Conservation (phyloP, 129 eudicot species). For the Tanacetum coccineum region DNA sequence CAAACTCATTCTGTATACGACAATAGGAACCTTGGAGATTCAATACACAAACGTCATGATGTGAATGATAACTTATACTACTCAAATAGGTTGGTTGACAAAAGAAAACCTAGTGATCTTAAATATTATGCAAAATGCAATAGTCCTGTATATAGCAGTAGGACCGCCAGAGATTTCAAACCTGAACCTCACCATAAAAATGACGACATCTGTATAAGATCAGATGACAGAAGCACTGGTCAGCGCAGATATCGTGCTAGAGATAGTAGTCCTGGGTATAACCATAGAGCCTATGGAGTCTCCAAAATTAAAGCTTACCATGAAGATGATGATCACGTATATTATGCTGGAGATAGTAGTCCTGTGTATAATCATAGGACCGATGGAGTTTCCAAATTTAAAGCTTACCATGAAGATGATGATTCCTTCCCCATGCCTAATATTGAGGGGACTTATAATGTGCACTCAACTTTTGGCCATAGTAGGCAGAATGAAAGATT, state of each 20-base stretch:
- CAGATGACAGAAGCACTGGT: constrained; percentile 16
- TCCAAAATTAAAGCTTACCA: not conserved
- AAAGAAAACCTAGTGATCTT: constrained; percentile 19
- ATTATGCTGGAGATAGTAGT: constrained; percentile 12
- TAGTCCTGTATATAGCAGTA: constrained; percentile 22
- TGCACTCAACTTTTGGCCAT: constrained; percentile 22
- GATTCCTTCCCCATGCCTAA: constrained; percentile 15
- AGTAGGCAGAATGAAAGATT: constrained; percentile 23
- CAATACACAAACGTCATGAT: constrained; percentile 12
- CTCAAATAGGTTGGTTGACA: constrained; percentile 12
- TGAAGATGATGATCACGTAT: constrained; percentile 22
- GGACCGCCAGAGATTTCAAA: constrained; percentile 8
- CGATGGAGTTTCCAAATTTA: no score
- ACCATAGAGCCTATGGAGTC: not conserved
- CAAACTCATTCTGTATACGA: constrained; percentile 20
- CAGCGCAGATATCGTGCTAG: constrained; percentile 22
- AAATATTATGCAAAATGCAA: constrained; percentile 34
- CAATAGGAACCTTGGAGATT: constrained; percentile 13
- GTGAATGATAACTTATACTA: constrained; percentile 11
- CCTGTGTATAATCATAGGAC: constrained; percentile 17
- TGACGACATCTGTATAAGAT: constrained; percentile 22
- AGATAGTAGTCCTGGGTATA: constrained; percentile 20
- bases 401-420: constrained; percentile 19
- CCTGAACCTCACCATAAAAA: constrained; percentile 19
- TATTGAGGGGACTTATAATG: constrained; percentile 28